phyloP scores from a whole-genome alignment of 2,329 filamentous ascomycete genomes.

The Cytospora piceicola region DNA sequence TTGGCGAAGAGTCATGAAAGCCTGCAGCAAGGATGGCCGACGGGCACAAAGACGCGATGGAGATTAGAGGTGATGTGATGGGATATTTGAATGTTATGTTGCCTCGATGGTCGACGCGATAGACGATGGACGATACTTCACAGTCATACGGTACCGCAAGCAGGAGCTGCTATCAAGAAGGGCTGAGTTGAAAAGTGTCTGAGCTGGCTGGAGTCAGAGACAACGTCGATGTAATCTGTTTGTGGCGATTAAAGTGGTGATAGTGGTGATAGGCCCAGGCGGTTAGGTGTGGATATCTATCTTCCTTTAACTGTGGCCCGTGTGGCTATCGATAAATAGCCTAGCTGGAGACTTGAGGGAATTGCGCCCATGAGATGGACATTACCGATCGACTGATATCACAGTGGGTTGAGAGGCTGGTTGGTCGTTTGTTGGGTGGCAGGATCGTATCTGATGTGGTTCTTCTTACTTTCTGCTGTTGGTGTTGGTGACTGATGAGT shows the following conservation, averaged over 20 bases:
- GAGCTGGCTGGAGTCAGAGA: slow-evolving; percentile 25
- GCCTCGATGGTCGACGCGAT: neutral
- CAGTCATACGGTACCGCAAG: neutral
- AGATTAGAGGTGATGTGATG: slow-evolving; percentile 13
- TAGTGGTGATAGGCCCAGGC: slow-evolving; percentile 8
- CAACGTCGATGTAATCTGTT: slow-evolving; percentile 17
- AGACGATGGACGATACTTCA: neutral
- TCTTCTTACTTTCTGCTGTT: neutral
- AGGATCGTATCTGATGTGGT: neutral
- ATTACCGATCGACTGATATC: neutral
- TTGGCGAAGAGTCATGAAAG: slow-evolving; percentile 20
- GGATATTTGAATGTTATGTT: neutral
- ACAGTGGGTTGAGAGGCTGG: neutral
- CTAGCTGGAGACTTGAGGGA: neutral
- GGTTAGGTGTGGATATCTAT: slow-evolving; percentile 3
- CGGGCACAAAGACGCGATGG: slow-evolving; percentile 8
- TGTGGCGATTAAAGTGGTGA: slow-evolving; percentile 22
- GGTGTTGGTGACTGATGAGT: neutral
- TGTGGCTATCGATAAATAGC: slow-evolving; percentile 1
- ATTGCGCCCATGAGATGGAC: neutral
- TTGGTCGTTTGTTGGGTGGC: neutral
- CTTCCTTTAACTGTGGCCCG: neutral
- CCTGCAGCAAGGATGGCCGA: slow-evolving; percentile 3
- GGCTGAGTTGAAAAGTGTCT: slow-evolving; percentile 11
- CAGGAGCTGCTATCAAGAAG: neutral